Evolutionary conservation across 2,329 filamentous ascomycete genomes (phyloP).

Genomic region (Annulohypoxylon truncatum): DNA sequence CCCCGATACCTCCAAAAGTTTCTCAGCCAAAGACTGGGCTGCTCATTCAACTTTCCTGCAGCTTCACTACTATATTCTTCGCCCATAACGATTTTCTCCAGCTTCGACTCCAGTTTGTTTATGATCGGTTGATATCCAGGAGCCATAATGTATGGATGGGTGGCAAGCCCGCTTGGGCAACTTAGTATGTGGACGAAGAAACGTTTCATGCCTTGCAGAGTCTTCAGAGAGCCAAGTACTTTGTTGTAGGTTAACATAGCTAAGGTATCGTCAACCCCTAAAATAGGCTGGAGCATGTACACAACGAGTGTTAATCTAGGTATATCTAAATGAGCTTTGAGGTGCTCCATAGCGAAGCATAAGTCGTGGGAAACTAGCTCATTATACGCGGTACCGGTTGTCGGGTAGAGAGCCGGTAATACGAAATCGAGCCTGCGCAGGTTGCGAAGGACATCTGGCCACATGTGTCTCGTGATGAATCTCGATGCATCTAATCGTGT

Average conservation of each 20-base stretch:
- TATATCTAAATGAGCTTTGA: slow-evolving; percentile 15
- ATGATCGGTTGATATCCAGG: no score
- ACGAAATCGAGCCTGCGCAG: slow-evolving; percentile 24
- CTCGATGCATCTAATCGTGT: slow-evolving; percentile 24
- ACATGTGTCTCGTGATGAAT: slow-evolving; percentile 36
- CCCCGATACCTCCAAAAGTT: no score
- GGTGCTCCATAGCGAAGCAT: slow-evolving; percentile 28
- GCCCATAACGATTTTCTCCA: slow-evolving; percentile 33
- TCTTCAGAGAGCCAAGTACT: slow-evolving; percentile 1
- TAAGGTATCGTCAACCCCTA: background rate
- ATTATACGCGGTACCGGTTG: background rate
- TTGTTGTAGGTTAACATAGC: slow-evolving; percentile 1
- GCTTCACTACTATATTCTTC: slow-evolving; percentile 15
- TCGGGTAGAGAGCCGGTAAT: slow-evolving; percentile 13
- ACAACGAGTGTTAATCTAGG: slow-evolving; percentile 17
- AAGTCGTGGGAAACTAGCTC: slow-evolving; percentile 20
- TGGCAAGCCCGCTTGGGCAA: no score
- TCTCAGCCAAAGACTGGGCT: background rate
- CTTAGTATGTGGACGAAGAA: slow-evolving; percentile 30
- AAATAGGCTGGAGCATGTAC: no score
- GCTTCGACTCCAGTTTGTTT: slow-evolving; percentile 14
- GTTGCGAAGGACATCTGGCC: slow-evolving; percentile 27
- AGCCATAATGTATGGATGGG: no score
- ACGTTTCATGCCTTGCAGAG: slow-evolving; percentile 10
- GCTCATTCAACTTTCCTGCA: slow-evolving; percentile 10